Base-by-base conservation (phyloP, 768 basidiomycete genomes). In the Chalciporus piperatus region DNA sequence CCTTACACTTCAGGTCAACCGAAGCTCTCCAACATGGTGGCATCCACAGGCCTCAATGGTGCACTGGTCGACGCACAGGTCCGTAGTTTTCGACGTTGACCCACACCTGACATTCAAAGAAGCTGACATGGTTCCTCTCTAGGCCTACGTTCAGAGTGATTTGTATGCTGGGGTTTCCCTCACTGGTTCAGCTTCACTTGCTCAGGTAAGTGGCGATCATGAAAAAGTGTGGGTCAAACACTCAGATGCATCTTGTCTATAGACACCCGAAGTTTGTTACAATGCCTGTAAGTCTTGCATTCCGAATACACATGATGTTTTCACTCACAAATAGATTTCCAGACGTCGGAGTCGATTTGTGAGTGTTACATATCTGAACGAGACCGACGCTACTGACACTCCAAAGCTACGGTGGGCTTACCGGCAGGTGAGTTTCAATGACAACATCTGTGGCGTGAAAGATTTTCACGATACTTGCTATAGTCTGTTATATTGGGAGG, bases 31-130 rank as follows among this genome's bases (percentile, higher is more conserved):
- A 63, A 41, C 47, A 65, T 16, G 65, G 65, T n/a, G n/a, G n/a
- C 12, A 33, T 65, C 13, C 55, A 52, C 23, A 55, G 65, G n/a
- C 1, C 58, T 67, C 16, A 56, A 56, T n/a, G 65, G 65, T 7
- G 47, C 47, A 23, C 37, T 67, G 6, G 61, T 67, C 16, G 64
- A 67, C 40, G 65, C 65, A 16, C 52, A 63, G 47, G 62, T 45
- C 1, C 11, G 40, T 41, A 25, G 10, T 4, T 16, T 37, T 37
- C 6, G 6, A 3, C n/a, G 16, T 37, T 6, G 6, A 14, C 35
- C 10, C 35, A 6, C 4, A 4, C 7, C 35, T 6, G 16, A 16
- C n/a, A 37, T 14, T 16, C 10, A n/a, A 37, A 7, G 6, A 9
- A 6, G 5, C n/a, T 37, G 9, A 30, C 2, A 8, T 30, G 12